A percentile compares a stretch with the other conserved stretches of the same genome.
Evolutionary conservation across 164 flowering plant species (phyloP).

Genomic region (Taxillus chinensis): DNA sequence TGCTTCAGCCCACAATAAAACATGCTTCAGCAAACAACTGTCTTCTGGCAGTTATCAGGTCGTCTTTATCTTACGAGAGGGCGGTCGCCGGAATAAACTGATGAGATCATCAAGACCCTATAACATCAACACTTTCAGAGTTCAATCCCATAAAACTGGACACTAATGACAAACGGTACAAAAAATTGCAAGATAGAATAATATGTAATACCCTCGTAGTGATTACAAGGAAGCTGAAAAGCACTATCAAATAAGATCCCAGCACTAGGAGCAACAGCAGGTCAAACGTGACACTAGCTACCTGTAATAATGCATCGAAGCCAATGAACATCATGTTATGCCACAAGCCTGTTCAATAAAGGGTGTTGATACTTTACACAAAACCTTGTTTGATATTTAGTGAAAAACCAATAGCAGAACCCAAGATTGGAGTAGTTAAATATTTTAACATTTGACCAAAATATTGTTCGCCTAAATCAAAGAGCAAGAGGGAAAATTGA

Average conservation of each 20-base stretch:
- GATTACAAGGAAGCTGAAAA: constrained; percentile 82
- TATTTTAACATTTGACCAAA: too few relatives aligned
- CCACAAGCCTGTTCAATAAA: neutral
- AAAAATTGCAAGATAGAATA: neutral
- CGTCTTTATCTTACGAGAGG: constrained; percentile 79
- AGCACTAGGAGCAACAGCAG: constrained; percentile 75
- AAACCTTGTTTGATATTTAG: too few relatives aligned
- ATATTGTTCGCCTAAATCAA: too few relatives aligned
- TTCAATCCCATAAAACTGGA: neutral
- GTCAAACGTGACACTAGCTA: constrained; percentile 90
- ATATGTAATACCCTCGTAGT: constrained; percentile 64
- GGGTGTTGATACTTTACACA: too few relatives aligned
- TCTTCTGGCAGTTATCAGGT: constrained; percentile 28
- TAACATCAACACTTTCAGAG: neutral
- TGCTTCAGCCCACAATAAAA: too few relatives aligned
- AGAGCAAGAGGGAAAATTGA: too few relatives aligned
- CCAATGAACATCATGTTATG: neutral
- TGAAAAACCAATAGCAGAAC: too few relatives aligned
- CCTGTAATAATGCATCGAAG: constrained; percentile 32
- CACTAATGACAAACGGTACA: neutral
- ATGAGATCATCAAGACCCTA: constrained; percentile 97
- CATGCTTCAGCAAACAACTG: too few relatives aligned
- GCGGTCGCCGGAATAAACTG: constrained; percentile 80
- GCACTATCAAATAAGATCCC: constrained; percentile 82
- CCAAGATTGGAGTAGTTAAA: too few relatives aligned